Percentiles rank a stretch among this genome's conserved stretches.
Evolutionary conservation across 495 filamentous ascomycete species (phyloP).

Genomic region (Chaetomidium leptoderma): DNA sequence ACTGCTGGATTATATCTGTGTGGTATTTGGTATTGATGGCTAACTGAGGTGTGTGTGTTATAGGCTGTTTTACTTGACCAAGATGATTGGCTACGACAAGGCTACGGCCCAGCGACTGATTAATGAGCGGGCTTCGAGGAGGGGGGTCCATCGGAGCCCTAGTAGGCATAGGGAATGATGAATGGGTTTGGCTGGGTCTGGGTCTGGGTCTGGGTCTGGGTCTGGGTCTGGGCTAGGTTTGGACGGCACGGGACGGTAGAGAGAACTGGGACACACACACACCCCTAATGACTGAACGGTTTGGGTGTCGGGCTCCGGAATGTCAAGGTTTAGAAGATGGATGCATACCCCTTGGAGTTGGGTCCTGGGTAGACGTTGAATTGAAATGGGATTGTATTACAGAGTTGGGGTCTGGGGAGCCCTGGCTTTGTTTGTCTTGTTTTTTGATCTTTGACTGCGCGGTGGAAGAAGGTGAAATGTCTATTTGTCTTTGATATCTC

Average conservation of each 20-base stretch:
- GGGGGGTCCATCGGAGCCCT: conserved; percentile 30
- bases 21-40: not conserved
- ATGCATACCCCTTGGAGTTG: conserved; percentile 14
- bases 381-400: not conserved
- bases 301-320: not conserved
- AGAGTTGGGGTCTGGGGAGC: not conserved
- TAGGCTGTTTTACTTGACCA: conserved; percentile 44
- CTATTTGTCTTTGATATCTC: too few species aligned
- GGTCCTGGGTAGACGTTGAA: not conserved
- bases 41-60: conserved; percentile 19
- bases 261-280: too few species aligned
- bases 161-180: conserved; percentile 22
- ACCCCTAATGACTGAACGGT: too few species aligned
- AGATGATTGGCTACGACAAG: conserved; percentile 45
- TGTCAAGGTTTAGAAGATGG: not conserved
- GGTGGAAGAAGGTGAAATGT: too few species aligned
- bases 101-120: conserved; percentile 38
- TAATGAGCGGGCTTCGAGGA: conserved; percentile 33
- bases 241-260: not conserved
- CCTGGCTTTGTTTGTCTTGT: too few species aligned
- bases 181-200: conserved; percentile 17
- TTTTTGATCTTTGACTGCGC: too few species aligned
- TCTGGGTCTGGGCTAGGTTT: not conserved
- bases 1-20: not conserved
- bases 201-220: not conserved